Evolutionary conservation across 2,329 filamentous ascomycete species (phyloP).

Genomic region (Cytospora piceae): DNA sequence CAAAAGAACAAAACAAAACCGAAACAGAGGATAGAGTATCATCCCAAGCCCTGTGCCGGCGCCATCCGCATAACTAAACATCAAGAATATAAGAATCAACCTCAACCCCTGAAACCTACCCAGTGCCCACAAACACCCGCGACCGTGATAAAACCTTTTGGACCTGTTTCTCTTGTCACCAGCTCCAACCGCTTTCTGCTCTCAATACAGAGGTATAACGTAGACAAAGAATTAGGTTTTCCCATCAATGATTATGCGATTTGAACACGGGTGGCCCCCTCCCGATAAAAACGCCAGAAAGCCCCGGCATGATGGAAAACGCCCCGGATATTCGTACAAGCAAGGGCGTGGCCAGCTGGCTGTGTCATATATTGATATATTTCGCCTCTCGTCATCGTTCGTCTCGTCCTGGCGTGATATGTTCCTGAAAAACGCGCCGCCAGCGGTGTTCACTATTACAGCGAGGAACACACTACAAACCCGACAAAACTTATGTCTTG

Average conservation of each 20-base stretch:
- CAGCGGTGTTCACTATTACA: background rate
- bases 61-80: constrained; percentile 14
- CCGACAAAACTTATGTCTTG: background rate
- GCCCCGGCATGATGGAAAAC: constrained; percentile 19
- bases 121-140: constrained; percentile 13
- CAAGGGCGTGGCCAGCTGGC: constrained; percentile 6
- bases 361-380: constrained; percentile 8
- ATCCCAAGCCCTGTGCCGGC: constrained; percentile 14
- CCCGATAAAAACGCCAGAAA: constrained; percentile 12
- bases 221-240: constrained; percentile 18
- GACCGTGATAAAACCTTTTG: constrained; percentile 19
- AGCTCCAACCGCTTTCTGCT: constrained; percentile 1
- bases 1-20: background rate
- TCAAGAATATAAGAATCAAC: constrained; percentile 7
- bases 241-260: constrained; percentile 26
- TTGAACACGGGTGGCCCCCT: constrained; percentile 10
- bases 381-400: constrained; percentile 20
- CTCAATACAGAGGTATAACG: background rate
- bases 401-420: constrained; percentile 15
- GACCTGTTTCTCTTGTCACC: constrained; percentile 5
- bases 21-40: background rate
- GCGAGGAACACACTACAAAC: background rate
- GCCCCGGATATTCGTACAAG: constrained; percentile 20
- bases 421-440: constrained; percentile 2
- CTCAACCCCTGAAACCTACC: constrained; percentile 12